A percentile compares a stretch with the other conserved stretches of the same genome.
Conservation (phyloP, 2,329 filamentous ascomycete genomes). For the Sporothrix luriei region DNA sequence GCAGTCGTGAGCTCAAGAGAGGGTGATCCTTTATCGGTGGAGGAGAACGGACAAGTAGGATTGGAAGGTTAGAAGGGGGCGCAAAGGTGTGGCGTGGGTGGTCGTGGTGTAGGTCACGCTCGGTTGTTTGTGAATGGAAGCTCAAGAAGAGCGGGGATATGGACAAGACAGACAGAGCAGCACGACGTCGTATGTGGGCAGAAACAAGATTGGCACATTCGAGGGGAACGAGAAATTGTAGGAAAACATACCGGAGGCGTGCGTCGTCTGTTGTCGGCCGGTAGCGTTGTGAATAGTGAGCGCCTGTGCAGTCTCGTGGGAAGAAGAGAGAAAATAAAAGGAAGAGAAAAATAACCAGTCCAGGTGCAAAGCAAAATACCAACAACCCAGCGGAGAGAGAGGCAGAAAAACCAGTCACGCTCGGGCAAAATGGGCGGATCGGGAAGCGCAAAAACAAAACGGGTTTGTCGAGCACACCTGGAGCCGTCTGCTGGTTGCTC, state of each 20-base stretch:
- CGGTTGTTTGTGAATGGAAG: not conserved
- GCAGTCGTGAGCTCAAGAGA: not conserved
- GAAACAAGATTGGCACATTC: too few relatives aligned
- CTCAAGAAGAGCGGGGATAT: not conserved
- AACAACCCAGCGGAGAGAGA: not conserved
- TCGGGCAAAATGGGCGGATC: constrained; percentile 14
- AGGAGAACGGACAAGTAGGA: constrained; percentile 12
- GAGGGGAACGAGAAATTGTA: not conserved
- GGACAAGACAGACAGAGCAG: not conserved
- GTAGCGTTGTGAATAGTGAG: not conserved
- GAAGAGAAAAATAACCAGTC: constrained; percentile 1
- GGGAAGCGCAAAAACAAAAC: constrained; percentile 15
- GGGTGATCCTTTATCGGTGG: not conserved
- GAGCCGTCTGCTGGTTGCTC: constrained; percentile 17
- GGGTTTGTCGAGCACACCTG: constrained; percentile 18
- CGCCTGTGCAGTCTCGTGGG: not conserved
- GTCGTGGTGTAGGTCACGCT: constrained; percentile 18
- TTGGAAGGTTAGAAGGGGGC: not conserved
- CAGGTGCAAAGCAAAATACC: not conserved
- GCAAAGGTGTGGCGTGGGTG: constrained; percentile 6
- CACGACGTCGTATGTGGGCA: not conserved
- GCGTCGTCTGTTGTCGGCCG: constrained; percentile 13
- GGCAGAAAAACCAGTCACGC: not conserved
- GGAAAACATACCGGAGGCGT: constrained; percentile 15
- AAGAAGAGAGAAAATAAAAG: not conserved